Percentiles rank a stretch among this genome's conserved stretches.
Conservation (phyloP, 78 protist genomes). For the Kipferlia bialata region DNA sequence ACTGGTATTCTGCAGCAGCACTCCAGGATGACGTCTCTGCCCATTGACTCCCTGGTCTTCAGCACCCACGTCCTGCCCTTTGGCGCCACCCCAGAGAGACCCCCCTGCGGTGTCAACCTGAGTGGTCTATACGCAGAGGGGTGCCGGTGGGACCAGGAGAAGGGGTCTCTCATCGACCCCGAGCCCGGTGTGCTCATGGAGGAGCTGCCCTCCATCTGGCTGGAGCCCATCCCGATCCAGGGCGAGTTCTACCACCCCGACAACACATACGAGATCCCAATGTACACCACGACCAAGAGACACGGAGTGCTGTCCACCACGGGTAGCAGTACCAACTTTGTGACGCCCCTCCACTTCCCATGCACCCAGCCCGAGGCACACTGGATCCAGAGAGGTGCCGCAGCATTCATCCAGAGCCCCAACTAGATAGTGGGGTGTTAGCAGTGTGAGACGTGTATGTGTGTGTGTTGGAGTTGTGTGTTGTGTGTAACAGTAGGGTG, state of each 20-base stretch:
- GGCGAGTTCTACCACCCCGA: background rate
- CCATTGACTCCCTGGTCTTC: constrained; percentile 44
- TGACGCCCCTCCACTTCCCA: constrained; percentile 35
- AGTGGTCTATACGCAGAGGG: constrained; percentile 47
- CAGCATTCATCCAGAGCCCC: constrained; percentile 17
- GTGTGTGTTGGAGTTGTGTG: no score
- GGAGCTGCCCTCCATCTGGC: constrained; percentile 28
- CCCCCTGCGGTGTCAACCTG: constrained; percentile 47
- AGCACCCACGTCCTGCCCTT: background rate
- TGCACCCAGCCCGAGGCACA: constrained; percentile 3
- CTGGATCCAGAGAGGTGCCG: constrained; percentile 60
- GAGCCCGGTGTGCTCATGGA: constrained; percentile 32
- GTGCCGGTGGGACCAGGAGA: constrained; percentile 44
- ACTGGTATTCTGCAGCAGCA: constrained; percentile 31
- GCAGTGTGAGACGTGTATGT: no score
- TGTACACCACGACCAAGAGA: constrained; percentile 55
- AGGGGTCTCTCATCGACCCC: constrained; percentile 26
- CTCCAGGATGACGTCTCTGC: constrained; percentile 29
- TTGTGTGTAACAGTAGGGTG: no score
- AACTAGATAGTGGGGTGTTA: no score
- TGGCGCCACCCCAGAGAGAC: background rate
- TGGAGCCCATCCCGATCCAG: background rate
- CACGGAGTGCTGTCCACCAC: constrained; percentile 64
- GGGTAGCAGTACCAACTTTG: constrained; percentile 60
- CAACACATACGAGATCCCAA: constrained; percentile 45